These are phyloP conservation scores for Gamsiella multidivaricata DNA, from an alignment of 192 early-diverging fungal genomes.

Conservation along the genomic window DNA sequence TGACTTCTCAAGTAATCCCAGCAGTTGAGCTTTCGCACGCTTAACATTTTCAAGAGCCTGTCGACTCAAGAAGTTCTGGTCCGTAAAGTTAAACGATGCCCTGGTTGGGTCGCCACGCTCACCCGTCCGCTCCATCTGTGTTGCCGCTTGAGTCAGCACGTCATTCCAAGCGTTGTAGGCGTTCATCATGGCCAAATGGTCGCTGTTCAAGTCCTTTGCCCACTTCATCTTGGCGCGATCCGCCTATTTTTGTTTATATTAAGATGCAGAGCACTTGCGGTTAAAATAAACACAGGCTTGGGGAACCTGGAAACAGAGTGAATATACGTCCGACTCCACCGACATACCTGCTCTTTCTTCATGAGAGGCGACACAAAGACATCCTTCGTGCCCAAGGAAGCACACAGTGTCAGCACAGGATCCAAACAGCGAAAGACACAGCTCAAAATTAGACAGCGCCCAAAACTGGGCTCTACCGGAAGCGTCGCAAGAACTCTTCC, in stretches of 20 bases:
- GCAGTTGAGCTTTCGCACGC: slow-evolving; percentile 55
- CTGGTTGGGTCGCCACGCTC: slow-evolving; percentile 45
- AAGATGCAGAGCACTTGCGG: too few species aligned
- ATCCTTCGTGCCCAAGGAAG: slow-evolving; percentile 61
- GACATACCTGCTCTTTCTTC: slow-evolving; percentile 44
- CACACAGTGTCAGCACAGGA: slow-evolving; percentile 73
- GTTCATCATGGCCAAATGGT: slow-evolving; percentile 61
- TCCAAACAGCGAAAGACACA: slow-evolving; percentile 73
- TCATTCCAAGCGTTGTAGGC: slow-evolving; percentile 60
- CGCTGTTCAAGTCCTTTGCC: slow-evolving; percentile 56
- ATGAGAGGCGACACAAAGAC: slow-evolving; percentile 54
- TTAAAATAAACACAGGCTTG: not conserved
- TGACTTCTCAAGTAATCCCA: slow-evolving; percentile 55
- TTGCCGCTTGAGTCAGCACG: slow-evolving; percentile 19
- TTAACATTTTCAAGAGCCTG: slow-evolving; percentile 56
- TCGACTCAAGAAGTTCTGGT: slow-evolving; percentile 56
- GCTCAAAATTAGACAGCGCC: slow-evolving; percentile 71
- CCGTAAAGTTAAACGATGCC: slow-evolving; percentile 54
- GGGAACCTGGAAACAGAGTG: not conserved
- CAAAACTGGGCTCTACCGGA: slow-evolving; percentile 77
- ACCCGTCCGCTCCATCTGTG: slow-evolving; percentile 27
- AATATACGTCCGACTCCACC: not conserved
- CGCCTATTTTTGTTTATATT: slow-evolving; percentile 13
- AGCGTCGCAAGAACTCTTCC: slow-evolving; percentile 69
- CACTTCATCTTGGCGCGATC: slow-evolving; percentile 56